Conservation (phyloP, 768 basidiomycete species). For the Solioccasus polychromus region DNA sequence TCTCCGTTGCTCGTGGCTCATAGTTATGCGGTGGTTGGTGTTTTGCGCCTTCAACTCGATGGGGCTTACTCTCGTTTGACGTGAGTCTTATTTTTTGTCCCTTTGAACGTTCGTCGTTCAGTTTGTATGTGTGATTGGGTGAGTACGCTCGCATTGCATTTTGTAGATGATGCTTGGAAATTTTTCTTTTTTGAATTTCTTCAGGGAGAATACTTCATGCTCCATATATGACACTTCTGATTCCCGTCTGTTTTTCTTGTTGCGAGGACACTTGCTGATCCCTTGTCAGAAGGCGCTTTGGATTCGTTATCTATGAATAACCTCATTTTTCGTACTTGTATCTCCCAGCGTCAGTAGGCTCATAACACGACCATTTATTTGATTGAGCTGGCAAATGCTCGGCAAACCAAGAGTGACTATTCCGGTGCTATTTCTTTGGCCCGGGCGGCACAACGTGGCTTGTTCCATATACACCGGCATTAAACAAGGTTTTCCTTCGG, state of each 20-base stretch:
- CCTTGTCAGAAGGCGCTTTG: too few relatives aligned
- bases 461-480: background rate
- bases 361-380: background rate
- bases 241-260: background rate
- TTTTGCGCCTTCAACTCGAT: constrained; percentile 69
- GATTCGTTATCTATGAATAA: too few relatives aligned
- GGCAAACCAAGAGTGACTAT: background rate
- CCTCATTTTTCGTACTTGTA: too few relatives aligned
- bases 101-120: constrained; percentile 52
- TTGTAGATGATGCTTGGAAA: constrained; percentile 52
- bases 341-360: background rate
- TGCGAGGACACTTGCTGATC: background rate
- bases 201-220: constrained; percentile 85
- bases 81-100: constrained; percentile 25
- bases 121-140: constrained; percentile 14
- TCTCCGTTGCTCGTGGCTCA: constrained; percentile 79
- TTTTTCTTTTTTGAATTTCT: constrained; percentile 77
- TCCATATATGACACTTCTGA: constrained; percentile 68
- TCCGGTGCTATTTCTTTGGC: too few relatives aligned
- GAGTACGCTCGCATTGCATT: constrained; percentile 21
- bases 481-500: constrained; percentile 16
- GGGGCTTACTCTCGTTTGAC: constrained; percentile 88
- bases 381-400: too few relatives aligned
- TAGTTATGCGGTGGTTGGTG: constrained; percentile 80
- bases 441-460: constrained; percentile 7